Conservation (phyloP, 371 early-diverging fungal genomes). For the Thermomucor indicae-seudaticae region DNA sequence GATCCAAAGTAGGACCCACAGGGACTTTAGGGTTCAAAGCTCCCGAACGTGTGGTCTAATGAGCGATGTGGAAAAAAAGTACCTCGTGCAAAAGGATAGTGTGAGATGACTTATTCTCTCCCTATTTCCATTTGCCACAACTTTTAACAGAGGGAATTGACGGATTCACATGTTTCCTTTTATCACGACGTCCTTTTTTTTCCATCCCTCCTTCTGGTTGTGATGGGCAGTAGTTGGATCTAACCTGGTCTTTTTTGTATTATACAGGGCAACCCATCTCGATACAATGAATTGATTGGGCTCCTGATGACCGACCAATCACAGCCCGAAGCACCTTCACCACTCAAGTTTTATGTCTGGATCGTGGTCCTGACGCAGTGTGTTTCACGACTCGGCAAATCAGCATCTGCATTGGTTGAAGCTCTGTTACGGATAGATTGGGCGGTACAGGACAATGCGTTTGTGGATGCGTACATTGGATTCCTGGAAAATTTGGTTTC, state of each 20-base stretch:
- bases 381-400: constrained; percentile 52
- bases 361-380: constrained; percentile 46
- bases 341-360: constrained; percentile 48
- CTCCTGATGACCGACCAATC: constrained; percentile 35
- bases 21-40: constrained; percentile 2
- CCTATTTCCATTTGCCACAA: constrained; percentile 6
- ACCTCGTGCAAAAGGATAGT: too few species aligned
- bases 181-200: too few species aligned
- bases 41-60: neutral
- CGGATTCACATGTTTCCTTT: too few species aligned
- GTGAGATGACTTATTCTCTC: too few species aligned
- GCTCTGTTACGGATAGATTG: constrained; percentile 71
- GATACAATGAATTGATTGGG: constrained; percentile 50
- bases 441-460: constrained; percentile 54
- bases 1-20: neutral
- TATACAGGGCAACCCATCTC: constrained; percentile 33
- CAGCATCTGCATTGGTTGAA: constrained; percentile 63
- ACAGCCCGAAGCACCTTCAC: constrained; percentile 45
- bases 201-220: constrained; percentile 4
- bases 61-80: neutral
- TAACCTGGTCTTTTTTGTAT: neutral
- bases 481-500: constrained; percentile 81
- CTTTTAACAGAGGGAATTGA: too few species aligned
- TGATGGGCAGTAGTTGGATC: too few species aligned
- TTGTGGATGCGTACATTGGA: constrained; percentile 62